phyloP scores from a whole-genome alignment of 176 grass and related monocot genomes.

The Alopecurus myosuroides region DNA sequence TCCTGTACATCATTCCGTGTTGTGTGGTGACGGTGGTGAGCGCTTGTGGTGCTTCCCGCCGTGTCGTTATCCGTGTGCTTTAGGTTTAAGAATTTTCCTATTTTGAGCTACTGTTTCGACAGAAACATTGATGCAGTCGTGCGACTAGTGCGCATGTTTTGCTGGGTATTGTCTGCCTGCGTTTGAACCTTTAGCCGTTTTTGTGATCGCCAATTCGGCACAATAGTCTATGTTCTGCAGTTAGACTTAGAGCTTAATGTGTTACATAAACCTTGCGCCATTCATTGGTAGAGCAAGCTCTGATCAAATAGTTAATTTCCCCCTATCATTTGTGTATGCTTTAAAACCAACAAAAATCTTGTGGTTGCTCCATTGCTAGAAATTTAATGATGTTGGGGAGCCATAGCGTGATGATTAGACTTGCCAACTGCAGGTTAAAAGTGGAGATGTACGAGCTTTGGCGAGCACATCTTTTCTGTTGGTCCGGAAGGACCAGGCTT shows the following conservation, averaged over 20 bases:
- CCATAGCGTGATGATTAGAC: background rate
- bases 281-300: background rate
- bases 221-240: background rate
- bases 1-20: background rate
- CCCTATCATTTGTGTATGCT: background rate
- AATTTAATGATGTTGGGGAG: background rate
- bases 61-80: background rate
- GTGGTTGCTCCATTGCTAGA: constrained; percentile 10
- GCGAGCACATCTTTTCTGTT: constrained; percentile 82
- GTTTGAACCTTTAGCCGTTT: background rate
- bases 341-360: background rate
- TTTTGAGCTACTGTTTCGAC: background rate
- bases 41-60: background rate
- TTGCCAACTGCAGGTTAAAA: constrained; percentile 60
- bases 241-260: background rate
- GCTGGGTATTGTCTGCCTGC: background rate
- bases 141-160: background rate
- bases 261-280: background rate
- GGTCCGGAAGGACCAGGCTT: constrained; percentile 73
- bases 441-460: constrained; percentile 61
- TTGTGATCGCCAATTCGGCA: background rate
- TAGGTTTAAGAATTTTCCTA: background rate
- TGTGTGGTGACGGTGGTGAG: background rate
- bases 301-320: background rate
- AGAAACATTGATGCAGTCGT: background rate